Evolutionary conservation across 1,284 basidiomycete genomes (phyloP).

Genomic region (Sanghuangporus weigelae): DNA sequence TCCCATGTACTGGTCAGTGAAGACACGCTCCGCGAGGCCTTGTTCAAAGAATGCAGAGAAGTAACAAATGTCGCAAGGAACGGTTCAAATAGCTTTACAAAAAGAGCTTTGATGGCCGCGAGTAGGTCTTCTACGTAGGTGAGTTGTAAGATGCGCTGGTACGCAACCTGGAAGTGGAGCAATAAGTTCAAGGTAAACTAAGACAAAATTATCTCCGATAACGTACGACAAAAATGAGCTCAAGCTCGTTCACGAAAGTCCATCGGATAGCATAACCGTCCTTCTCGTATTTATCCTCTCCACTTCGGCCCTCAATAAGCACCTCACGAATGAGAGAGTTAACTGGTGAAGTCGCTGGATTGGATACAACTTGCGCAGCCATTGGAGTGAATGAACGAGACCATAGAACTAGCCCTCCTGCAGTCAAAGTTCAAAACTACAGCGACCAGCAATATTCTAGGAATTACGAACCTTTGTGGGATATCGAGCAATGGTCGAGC

Average conservation of each 20-base stretch:
- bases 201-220: constrained; percentile 18
- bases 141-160: constrained; percentile 94
- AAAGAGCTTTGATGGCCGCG: constrained; percentile 72
- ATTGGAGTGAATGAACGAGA: constrained; percentile 88
- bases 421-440: constrained; percentile 12
- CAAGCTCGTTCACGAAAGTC: constrained; percentile 89
- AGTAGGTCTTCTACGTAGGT: constrained; percentile 92
- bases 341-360: constrained; percentile 75
- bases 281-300: constrained; percentile 82
- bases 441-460: background rate
- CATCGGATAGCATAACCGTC: constrained; percentile 91
- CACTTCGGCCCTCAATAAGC: constrained; percentile 77
- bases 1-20: constrained; percentile 42
- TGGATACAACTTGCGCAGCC: constrained; percentile 65
- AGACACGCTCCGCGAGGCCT: constrained; percentile 30
- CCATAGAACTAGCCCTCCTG: constrained; percentile 91
- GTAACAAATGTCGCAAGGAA: constrained; percentile 78
- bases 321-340: constrained; percentile 88
- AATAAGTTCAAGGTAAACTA: background rate
- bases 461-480: constrained; percentile 66
- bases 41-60: constrained; percentile 61
- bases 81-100: constrained; percentile 81
- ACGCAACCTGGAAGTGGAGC: constrained; percentile 68
- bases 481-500: constrained; percentile 88
- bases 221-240: constrained; percentile 89